phyloP scores from a whole-genome alignment of 2,329 filamentous ascomycete genomes.

The Cladosporium sphaerospermum region DNA sequence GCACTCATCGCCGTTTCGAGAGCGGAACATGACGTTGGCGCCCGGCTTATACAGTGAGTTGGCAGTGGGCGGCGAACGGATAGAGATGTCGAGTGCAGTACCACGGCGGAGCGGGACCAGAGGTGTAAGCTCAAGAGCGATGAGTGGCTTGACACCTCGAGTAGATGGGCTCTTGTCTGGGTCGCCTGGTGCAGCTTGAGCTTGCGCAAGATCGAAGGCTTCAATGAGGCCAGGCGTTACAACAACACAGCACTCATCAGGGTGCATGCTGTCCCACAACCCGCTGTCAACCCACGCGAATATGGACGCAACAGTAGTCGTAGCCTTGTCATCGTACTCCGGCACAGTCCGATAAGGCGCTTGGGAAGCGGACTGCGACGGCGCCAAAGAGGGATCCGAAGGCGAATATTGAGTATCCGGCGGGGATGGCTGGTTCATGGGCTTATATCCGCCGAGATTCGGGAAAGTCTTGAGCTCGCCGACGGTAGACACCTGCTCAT shows the following conservation, averaged over 20 bases:
- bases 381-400: conserved; percentile 55
- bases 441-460: conserved; percentile 23
- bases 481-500: conserved; percentile 23
- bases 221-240: conserved; percentile 60
- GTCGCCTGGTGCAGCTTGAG: conserved; percentile 34
- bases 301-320: conserved; percentile 53
- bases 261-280: conserved; percentile 55
- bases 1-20: conserved; percentile 69
- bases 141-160: conserved; percentile 43
- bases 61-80: conserved; percentile 74
- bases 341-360: conserved; percentile 55
- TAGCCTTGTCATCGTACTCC: conserved; percentile 43
- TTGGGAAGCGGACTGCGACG: conserved; percentile 79
- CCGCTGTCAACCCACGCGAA: conserved; percentile 60
- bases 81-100: conserved; percentile 87
- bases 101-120: conserved; percentile 84
- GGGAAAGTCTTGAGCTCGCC: conserved; percentile 32
- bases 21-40: conserved; percentile 87
- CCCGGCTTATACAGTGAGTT: conserved; percentile 62
- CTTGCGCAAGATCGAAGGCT: conserved; percentile 51
- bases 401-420: conserved; percentile 31
- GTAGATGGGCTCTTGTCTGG: conserved; percentile 34
- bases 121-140: conserved; percentile 81
- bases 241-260: conserved; percentile 57
- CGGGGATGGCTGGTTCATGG: conserved; percentile 25